phyloP scores from a whole-genome alignment of 2,329 filamentous ascomycete species.

The Pyricularia sp. region DNA sequence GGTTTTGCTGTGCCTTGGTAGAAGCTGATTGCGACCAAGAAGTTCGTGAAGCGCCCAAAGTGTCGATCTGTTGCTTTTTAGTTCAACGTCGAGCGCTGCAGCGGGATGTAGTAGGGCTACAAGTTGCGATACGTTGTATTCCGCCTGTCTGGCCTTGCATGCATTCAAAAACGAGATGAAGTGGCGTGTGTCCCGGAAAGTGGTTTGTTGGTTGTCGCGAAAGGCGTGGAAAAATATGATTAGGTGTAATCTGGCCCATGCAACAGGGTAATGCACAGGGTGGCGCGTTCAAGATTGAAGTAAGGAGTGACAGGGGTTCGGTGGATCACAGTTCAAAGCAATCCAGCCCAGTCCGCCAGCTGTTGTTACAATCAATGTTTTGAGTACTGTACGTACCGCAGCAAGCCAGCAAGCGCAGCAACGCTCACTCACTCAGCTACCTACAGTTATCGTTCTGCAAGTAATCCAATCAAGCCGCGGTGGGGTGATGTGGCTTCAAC shows the following conservation, averaged over 20 bases:
- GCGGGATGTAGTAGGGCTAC: not conserved
- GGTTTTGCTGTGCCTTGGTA: not conserved
- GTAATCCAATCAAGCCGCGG: not conserved
- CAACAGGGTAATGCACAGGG: not conserved
- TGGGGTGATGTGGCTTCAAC: not conserved
- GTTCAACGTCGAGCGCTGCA: not conserved
- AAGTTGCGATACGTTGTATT: not conserved
- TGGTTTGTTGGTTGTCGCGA: not conserved
- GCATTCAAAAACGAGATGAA: not conserved
- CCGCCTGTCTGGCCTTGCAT: not conserved
- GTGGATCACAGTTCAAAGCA: not conserved
- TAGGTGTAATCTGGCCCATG: constrained; percentile 10
- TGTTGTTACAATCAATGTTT: not conserved
- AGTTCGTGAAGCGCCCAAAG: not conserved
- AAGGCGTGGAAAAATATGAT: constrained; percentile 2
- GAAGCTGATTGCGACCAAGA: not conserved
- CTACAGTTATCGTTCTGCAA: not conserved
- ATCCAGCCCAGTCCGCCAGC: not conserved
- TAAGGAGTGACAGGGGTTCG: not conserved
- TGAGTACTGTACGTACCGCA: not conserved
- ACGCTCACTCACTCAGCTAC: no score
- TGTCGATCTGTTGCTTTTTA: not conserved
- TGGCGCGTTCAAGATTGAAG: not conserved
- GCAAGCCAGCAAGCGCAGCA: no score
- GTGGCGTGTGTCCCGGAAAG: not conserved